Evolutionary conservation across 345 rosid genomes (phyloP), one percentile per base, ranked within the genome.

Genomic region (Dimocarpus longan): DNA sequence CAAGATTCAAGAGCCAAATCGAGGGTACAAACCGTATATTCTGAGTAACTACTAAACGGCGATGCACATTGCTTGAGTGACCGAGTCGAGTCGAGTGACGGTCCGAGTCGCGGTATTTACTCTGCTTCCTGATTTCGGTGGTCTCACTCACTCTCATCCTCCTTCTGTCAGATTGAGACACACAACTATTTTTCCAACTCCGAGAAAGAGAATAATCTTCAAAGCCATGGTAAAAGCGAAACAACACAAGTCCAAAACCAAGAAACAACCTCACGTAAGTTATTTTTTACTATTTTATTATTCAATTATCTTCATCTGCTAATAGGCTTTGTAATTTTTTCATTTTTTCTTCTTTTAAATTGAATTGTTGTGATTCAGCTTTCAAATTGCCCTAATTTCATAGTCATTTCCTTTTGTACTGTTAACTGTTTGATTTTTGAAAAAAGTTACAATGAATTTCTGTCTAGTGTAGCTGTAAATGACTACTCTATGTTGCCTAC

Each of bases 171-270:
- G 15, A 8, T 46, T 68, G 74, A 21, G 60, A 26, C 52, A 16
- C 4, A 5, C 54, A 50, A 50, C 43, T 24, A 43, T 62, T 9
- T 43, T 43, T 63, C 56, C n/a, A 54, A 54, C n/a, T 54, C 16
- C 5, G 65, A 46, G 24, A 15, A 10, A 44, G 19, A 43, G 50
- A 74, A 43, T 10, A 12, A 8, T 44, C 18, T 40, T 74, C 76
- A 21, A 46, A 72, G 65, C 42, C 42, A 95, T 93, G 98, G 97
- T 91, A 18, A 94, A 95, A 87, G 81, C 91, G 62, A 93, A 88
- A 84, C 92, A 84, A 19, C 92, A 88, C 26, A 87, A 93, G 85
- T 80, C 89, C 67, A 92, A 87, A 74, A 84, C 89, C 6, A 92
- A 87, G 87, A 93, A 89, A 75, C 88, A 84, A 64, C 83, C 87